These are phyloP conservation scores for Saccharomyces hybrid DNA, from an alignment of 1,139 yeast genomes.

Conservation along the genomic window DNA sequence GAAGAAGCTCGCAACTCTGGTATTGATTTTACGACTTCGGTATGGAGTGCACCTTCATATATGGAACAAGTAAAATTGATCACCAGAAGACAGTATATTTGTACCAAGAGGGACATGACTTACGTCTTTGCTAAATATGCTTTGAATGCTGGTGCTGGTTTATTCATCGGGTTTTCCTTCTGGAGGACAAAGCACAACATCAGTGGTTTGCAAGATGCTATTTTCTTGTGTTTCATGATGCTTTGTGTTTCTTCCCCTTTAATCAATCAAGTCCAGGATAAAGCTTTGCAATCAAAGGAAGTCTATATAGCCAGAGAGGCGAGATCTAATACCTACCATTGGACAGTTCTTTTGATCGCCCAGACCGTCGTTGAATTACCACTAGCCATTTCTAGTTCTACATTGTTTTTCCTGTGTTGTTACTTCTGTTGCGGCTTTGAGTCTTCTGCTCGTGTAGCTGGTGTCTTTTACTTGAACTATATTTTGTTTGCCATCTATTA, in stretches of 20 bases:
- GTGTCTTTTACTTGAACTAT: constrained; percentile 42
- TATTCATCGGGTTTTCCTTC: constrained; percentile 50
- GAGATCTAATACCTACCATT: constrained; percentile 54
- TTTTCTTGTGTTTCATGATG: constrained; percentile 46
- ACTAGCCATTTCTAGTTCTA: constrained; percentile 40
- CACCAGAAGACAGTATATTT: constrained; percentile 31
- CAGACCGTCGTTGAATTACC: constrained; percentile 47
- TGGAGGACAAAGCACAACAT: constrained; percentile 45
- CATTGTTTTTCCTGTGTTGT: constrained; percentile 42
- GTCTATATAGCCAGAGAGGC: constrained; percentile 53
- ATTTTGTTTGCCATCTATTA: constrained; percentile 45
- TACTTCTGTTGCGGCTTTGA: constrained; percentile 49
- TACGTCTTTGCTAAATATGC: constrained; percentile 38
- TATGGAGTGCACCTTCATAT: constrained; percentile 28
- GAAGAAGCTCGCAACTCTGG: constrained; percentile 14
- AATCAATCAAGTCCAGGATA: constrained; percentile 50
- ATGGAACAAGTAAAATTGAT: constrained; percentile 27
- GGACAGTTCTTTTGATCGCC: constrained; percentile 46
- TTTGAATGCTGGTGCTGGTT: constrained; percentile 38
- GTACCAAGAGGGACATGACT: constrained; percentile 38
- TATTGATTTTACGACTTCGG: constrained; percentile 30
- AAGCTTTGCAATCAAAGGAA: constrained; percentile 45
- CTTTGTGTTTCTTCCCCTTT: constrained; percentile 45
- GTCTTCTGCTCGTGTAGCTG: constrained; percentile 42
- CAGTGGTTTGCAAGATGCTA: constrained; percentile 45